Evolutionary conservation across 176 grass and related monocot genomes (phyloP).

Genomic region (Musa beccarii): DNA sequence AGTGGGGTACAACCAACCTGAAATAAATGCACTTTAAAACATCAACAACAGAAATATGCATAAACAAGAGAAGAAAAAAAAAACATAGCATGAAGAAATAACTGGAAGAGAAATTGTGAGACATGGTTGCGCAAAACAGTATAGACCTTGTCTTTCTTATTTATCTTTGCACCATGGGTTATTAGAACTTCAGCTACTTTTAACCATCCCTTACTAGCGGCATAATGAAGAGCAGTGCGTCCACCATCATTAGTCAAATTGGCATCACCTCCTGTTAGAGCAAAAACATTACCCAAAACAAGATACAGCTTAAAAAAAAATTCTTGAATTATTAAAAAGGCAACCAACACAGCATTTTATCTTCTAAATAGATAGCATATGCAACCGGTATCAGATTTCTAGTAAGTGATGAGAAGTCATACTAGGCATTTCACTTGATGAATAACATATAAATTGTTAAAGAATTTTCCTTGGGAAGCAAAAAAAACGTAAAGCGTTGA

Average conservation of each 20-base stretch:
- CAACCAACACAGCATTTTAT: background rate
- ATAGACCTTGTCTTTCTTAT: slow-evolving; percentile 88
- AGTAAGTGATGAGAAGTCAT: background rate
- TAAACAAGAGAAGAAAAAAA: background rate
- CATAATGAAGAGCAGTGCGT: slow-evolving; percentile 94
- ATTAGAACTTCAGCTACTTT: slow-evolving; percentile 66
- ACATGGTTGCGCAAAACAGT: background rate
- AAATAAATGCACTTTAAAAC: slow-evolving; percentile 8
- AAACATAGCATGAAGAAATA: slow-evolving; percentile 6
- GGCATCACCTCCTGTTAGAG: slow-evolving; percentile 59
- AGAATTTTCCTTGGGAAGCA: no score
- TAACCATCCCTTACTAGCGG: slow-evolving; percentile 71
- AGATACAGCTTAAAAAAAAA: background rate
- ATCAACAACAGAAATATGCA: background rate
- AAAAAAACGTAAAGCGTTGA: no score
- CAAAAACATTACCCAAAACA: slow-evolving; percentile 16
- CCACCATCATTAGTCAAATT: slow-evolving; percentile 75
- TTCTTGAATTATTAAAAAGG: background rate
- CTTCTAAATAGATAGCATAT: background rate
- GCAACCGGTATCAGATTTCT: background rate
- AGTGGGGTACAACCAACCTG: slow-evolving; percentile 80
- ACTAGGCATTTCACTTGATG: background rate
- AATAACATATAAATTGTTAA: no score
- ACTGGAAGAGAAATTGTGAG: background rate
- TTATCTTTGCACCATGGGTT: slow-evolving; percentile 59